Conservation (phyloP, 768 basidiomycete species). For the Auriscalpium orientale region DNA sequence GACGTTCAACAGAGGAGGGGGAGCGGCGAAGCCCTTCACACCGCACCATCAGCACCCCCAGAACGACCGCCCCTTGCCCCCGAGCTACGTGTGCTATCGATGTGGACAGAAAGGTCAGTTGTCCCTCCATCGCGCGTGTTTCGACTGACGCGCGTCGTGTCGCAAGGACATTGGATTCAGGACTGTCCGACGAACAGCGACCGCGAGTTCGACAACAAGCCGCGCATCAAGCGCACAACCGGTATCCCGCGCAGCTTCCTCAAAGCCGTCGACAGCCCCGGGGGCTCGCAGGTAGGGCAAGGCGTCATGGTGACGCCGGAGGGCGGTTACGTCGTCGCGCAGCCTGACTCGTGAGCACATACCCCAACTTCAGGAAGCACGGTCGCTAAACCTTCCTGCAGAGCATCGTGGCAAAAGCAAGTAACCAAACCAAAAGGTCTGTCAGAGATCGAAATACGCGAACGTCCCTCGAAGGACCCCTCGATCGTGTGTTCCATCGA, state of each 20-base stretch:
- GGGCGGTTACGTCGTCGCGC: constrained; percentile 94
- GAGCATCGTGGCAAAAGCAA: constrained; percentile 94
- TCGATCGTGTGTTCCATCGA: constrained; percentile 85
- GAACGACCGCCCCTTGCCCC: constrained; percentile 74
- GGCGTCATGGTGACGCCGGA: constrained; percentile 99
- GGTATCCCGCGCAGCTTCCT: constrained; percentile 98
- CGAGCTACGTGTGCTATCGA: constrained; percentile 96
- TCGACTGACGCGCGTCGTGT: constrained; percentile 3
- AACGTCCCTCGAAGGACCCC: constrained; percentile 71
- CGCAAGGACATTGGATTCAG: constrained; percentile 96
- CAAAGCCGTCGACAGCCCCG: constrained; percentile 89
- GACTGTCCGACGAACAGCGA: constrained; percentile 98
- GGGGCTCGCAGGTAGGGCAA: constrained; percentile 58
- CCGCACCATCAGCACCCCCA: constrained; percentile 42
- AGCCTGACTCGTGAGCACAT: constrained; percentile 82
- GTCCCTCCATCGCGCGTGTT: background rate
- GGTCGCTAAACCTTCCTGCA: constrained; percentile 22
- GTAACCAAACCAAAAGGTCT: constrained; percentile 71
- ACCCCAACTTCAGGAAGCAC: background rate
- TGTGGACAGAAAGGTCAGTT: constrained; percentile 90
- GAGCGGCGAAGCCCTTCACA: constrained; percentile 43
- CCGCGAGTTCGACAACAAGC: constrained; percentile 87
- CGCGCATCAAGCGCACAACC: constrained; percentile 94
- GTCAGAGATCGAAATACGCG: constrained; percentile 84
- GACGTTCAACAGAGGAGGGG: constrained; percentile 44